Evolutionary conservation across 1,284 basidiomycete genomes (phyloP), one percentile per base, ranked within the genome.

Genomic region (Pholiota adiposa): DNA sequence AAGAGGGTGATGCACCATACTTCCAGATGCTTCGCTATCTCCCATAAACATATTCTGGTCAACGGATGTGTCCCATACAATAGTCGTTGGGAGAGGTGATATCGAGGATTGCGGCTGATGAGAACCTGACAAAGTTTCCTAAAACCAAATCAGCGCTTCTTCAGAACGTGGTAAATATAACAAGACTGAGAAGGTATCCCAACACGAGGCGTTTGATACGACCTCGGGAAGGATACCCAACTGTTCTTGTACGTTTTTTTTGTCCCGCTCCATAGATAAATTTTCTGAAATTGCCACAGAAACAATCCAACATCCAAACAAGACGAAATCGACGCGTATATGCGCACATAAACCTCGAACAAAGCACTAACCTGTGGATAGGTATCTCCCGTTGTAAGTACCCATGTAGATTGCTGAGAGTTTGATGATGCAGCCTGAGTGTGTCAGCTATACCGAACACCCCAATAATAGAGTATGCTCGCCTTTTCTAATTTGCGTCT

Each of bases 401-500:
- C 44, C 44, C 44, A 46, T 5, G 44, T 27, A 9, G 43, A 25
- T 44, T 40, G 36, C 18, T 27, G 38, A 3, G 38, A 38, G 14
- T 25, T 41, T 18, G 51, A 19, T 29, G 34, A 27, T n/a, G n/a
- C n/a, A 46, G 0, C 14, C 23, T 46, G 23, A 16, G 12, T 27
- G n/a, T 50, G 21, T 50, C 48, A 31, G 48, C 29, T 7, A 38
- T 14, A 27, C 36, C 23, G 16, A 56, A 33, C 14, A 36, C 27
- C 68, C 29, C 70, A 8, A 79, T 5, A 25, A 11, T 27, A n/a
- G 23, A 1, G 23, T 7, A 5, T 62, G 0, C 76, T 75, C 1
- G 76, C 77, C 69, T 84, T 85, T 70, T 86, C 83, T 65, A 77
- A 67, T 68, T 83, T 84, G 59, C 82, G 70, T 61, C 79, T 78